phyloP scores from a whole-genome alignment of 345 rosid genomes.

The Nephelium lappaceum region DNA sequence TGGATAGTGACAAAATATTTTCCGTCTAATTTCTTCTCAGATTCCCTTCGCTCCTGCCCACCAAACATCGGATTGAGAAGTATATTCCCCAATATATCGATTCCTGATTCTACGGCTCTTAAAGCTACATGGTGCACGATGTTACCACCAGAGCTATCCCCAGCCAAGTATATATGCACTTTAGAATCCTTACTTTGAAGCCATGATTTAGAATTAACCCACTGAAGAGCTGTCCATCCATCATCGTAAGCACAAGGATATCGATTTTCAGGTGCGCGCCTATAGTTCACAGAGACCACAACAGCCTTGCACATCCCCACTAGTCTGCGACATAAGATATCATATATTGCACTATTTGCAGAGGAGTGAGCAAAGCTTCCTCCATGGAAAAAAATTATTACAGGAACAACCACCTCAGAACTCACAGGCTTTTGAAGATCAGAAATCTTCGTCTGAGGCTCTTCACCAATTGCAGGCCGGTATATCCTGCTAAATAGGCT shows the following conservation, averaged over 20 bases:
- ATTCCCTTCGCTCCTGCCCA: slow-evolving; percentile 77
- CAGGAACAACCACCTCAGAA: slow-evolving; percentile 60
- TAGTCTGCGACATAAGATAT: slow-evolving; percentile 73
- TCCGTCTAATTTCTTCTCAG: slow-evolving; percentile 80
- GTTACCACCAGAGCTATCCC: slow-evolving; percentile 96
- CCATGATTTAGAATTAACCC: slow-evolving; percentile 83
- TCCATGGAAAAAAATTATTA: slow-evolving; percentile 86
- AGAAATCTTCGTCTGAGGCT: slow-evolving; percentile 40
- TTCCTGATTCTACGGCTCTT: slow-evolving; percentile 66
- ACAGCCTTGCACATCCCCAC: slow-evolving; percentile 71
- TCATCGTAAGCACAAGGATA: slow-evolving; percentile 89
- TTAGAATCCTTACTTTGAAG: slow-evolving; percentile 73
- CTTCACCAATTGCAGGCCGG: slow-evolving; percentile 51
- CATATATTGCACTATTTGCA: slow-evolving; percentile 78
- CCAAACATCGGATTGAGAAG: slow-evolving; percentile 92
- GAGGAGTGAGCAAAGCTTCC: slow-evolving; percentile 97
- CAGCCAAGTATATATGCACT: slow-evolving; percentile 79
- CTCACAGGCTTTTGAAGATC: slow-evolving; percentile 78
- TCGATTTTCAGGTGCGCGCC: slow-evolving; percentile 85
- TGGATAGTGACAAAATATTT: slow-evolving; percentile 72
- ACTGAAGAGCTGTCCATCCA: slow-evolving; percentile 80
- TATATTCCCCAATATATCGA: slow-evolving; percentile 66
- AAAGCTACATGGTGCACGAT: slow-evolving; percentile 81
- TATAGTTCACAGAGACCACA: slow-evolving; percentile 87
- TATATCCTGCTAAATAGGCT: slow-evolving; percentile 69